phyloP scores from a whole-genome alignment of 208 protist species.

The Crithidia fasciculata region DNA sequence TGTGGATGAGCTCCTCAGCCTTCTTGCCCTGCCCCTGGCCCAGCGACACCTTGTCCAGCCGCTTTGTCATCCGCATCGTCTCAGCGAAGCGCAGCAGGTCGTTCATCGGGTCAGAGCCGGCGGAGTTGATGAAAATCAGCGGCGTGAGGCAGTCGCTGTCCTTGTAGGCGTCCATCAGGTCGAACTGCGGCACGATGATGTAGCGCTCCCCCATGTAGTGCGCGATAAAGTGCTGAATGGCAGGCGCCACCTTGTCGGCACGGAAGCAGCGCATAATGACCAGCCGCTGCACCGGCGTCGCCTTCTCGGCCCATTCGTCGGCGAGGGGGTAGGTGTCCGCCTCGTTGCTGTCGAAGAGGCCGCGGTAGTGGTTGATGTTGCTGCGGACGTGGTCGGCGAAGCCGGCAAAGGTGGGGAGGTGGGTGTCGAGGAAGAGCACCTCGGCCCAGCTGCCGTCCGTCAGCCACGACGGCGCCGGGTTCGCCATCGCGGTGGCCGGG shows the following conservation, averaged over 20 bases:
- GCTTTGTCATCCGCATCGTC: constrained; percentile 94
- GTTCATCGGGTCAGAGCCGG: constrained; percentile 96
- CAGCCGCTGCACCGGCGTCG: constrained; percentile 93
- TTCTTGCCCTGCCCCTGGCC: constrained; percentile 96
- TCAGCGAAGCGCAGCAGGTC: constrained; percentile 96
- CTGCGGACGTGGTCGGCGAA: constrained; percentile 88
- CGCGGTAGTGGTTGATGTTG: constrained; percentile 85
- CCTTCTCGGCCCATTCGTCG: constrained; percentile 71
- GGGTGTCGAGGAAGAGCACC: constrained; percentile 83
- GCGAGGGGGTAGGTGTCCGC: constrained; percentile 85
- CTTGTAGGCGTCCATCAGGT: constrained; percentile 94
- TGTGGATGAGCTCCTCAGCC: constrained; percentile 91
- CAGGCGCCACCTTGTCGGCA: constrained; percentile 96
- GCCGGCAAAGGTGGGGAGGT: constrained; percentile 78
- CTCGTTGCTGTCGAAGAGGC: constrained; percentile 93
- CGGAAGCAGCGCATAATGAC: constrained; percentile 95
- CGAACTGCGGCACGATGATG: constrained; percentile 96
- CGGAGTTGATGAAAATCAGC: constrained; percentile 97
- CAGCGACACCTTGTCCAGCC: constrained; percentile 95
- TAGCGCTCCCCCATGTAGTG: constrained; percentile 93
- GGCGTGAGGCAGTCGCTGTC: constrained; percentile 93
- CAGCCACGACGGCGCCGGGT: constrained; percentile 94
- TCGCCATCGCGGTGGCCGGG: constrained; percentile 52
- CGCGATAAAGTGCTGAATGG: constrained; percentile 93
- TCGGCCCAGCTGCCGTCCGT: constrained; percentile 94